Evolutionary conservation across 129 eudicot genomes (phyloP), one percentile per base, ranked within the genome.

Genomic region (Ambrosia artemisiifolia): DNA sequence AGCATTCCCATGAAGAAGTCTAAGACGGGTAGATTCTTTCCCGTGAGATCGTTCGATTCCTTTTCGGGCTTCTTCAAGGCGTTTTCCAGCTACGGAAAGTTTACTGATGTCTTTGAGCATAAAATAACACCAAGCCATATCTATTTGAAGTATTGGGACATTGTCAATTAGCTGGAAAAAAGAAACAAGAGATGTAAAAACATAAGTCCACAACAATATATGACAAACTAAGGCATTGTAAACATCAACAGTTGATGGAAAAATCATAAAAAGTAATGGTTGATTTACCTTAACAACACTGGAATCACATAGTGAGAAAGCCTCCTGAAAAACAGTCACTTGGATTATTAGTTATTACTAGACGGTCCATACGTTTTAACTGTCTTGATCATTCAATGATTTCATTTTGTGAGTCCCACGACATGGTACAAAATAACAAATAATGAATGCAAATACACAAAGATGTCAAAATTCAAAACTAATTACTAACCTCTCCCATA

Each of bases 71-170:
- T 90, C 86, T 73, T 88, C 81, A 59, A 93, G 96, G 62, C 98
- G 95, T 51, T 80, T 77, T 20, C 96, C 98, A 2, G 98, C 98
- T 54, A 81, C 81, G 67, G 96, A 83, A 20, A 93, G 87, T 84
- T 84, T 89, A 61, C 90, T 87, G 63, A 93, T 90, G 72, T 93
- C 98, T 63, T 85, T 88, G 55, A 93, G 98, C 98, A 93, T 93
- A 35, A 89, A 93, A 73, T 93, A 93, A 81, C 98, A 93, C 98
- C 98, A 93, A 11, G 90, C 98, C 85, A 87, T 87, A 75, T 93
- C 96, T 72, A 93, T 85, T 87, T 89, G 95, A 59, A 93, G 86
- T 70, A 93, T 85, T 2, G 98, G 77, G 17, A 89, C 90, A 73
- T 93, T 93, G 83, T 93, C 98, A 2, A 90, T 77, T 83, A 83